Evolutionary conservation across 1,284 basidiomycete species (phyloP).

Genomic region (Coriolopsis trogii): DNA sequence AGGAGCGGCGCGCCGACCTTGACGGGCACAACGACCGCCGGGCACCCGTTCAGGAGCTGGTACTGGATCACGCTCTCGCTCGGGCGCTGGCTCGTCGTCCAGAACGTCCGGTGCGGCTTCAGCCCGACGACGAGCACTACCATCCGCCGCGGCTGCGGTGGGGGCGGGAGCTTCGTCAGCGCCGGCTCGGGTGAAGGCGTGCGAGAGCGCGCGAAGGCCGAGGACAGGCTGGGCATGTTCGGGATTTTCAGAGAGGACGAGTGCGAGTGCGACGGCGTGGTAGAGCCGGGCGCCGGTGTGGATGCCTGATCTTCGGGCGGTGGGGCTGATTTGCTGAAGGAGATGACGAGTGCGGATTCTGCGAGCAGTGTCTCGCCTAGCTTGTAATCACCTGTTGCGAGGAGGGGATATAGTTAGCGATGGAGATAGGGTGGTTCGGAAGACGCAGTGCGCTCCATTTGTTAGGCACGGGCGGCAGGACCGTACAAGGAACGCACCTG

Average conservation of each 20-base stretch:
- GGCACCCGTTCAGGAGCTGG: slow-evolving; percentile 62
- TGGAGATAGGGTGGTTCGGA: not conserved
- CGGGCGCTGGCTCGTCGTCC: slow-evolving; percentile 61
- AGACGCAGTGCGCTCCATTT: not conserved
- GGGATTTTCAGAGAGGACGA: slow-evolving; percentile 8
- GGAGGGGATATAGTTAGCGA: slow-evolving; percentile 1
- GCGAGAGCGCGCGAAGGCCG: slow-evolving; percentile 48
- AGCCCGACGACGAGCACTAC: slow-evolving; percentile 58
- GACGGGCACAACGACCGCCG: slow-evolving; percentile 59
- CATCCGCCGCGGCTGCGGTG: slow-evolving; percentile 53
- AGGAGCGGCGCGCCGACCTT: slow-evolving; percentile 60
- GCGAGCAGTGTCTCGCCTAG: slow-evolving; percentile 59
- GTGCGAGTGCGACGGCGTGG: slow-evolving; percentile 6
- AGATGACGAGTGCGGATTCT: slow-evolving; percentile 55
- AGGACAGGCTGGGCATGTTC: slow-evolving; percentile 36
- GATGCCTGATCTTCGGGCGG: slow-evolving; percentile 14
- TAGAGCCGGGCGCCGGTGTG: not conserved
- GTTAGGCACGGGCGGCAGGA: not conserved
- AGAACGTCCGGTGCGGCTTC: slow-evolving; percentile 60
- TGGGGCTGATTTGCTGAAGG: slow-evolving; percentile 41
- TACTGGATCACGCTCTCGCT: slow-evolving; percentile 66
- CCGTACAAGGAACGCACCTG: slow-evolving; percentile 43
- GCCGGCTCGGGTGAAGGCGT: slow-evolving; percentile 53
- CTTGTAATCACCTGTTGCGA: slow-evolving; percentile 53
- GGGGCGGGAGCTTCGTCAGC: slow-evolving; percentile 44